Percentiles rank a stretch among this genome's conserved stretches.
Evolutionary conservation across 345 rosid species (phyloP).

Genomic region (Hibiscus tridactylites): DNA sequence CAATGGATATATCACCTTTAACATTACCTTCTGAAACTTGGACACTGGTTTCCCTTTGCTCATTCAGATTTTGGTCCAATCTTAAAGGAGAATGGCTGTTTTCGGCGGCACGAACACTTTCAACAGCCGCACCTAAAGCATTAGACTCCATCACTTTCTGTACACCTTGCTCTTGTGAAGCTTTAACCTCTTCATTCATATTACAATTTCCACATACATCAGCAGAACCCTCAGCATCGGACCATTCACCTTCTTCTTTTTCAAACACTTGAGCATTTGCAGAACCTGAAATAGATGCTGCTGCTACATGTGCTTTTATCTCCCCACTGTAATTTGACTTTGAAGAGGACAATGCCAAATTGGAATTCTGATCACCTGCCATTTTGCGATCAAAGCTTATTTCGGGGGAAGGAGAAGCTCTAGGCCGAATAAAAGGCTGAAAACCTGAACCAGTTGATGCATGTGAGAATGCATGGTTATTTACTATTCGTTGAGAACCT

Average conservation of each 20-base stretch:
- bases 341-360: slow-evolving; percentile 23
- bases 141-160: slow-evolving; percentile 22
- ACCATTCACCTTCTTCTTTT: slow-evolving; percentile 99
- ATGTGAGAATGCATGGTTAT: slow-evolving; percentile 60
- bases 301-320: slow-evolving; percentile 25
- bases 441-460: slow-evolving; percentile 76
- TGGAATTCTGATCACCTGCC: slow-evolving; percentile 23
- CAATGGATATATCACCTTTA: slow-evolving; percentile 28
- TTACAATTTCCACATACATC: slow-evolving; percentile 21
- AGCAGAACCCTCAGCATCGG: slow-evolving; percentile 54
- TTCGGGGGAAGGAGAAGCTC: slow-evolving; percentile 25
- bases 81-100: slow-evolving; percentile 24
- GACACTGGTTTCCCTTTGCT: slow-evolving; percentile 30
- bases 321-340: slow-evolving; percentile 28
- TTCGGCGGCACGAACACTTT: slow-evolving; percentile 26
- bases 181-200: slow-evolving; percentile 27
- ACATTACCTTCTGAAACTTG: slow-evolving; percentile 39
- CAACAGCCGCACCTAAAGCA: slow-evolving; percentile 18
- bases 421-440: slow-evolving; percentile 77
- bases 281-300: slow-evolving; percentile 23
- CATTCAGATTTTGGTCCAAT: slow-evolving; percentile 31
- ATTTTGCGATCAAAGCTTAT: slow-evolving; percentile 32
- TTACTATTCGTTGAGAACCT: slow-evolving; percentile 35
- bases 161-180: slow-evolving; percentile 26
- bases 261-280: slow-evolving; percentile 35